Percentiles rank a stretch among this genome's conserved stretches.
These are phyloP conservation scores for Phlebopus sp. DNA, from an alignment of 1,284 basidiomycete species.

Conservation along the genomic window DNA sequence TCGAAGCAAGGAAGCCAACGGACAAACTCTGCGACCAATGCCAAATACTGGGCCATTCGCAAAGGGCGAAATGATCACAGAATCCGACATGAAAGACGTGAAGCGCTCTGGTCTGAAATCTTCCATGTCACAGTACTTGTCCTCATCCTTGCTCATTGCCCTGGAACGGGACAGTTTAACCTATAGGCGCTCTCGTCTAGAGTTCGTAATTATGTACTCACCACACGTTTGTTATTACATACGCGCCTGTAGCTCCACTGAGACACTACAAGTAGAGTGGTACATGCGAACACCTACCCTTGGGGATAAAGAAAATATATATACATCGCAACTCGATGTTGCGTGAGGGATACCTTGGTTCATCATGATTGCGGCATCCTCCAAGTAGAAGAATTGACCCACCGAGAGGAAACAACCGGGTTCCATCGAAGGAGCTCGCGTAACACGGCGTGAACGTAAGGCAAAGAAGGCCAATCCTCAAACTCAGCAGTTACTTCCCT, in stretches of 20 bases:
- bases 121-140: conserved; percentile 5
- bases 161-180: conserved; percentile 14
- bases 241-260: conserved; percentile 10
- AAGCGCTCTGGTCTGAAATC: conserved; percentile 11
- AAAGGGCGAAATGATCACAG: conserved; percentile 21
- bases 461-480: conserved; percentile 27
- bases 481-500: conserved; percentile 22
- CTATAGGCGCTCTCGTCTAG: not conserved
- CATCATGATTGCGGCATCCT: conserved; percentile 8
- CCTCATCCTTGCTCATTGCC: conserved; percentile 21
- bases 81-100: not conserved
- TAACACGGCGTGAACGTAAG: conserved; percentile 31
- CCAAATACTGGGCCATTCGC: conserved; percentile 36
- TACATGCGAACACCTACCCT: not conserved
- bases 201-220: conserved; percentile 8
- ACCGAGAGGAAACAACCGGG: conserved; percentile 25
- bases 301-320: conserved; percentile 21
- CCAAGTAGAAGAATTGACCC: conserved; percentile 18
- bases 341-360: conserved; percentile 16
- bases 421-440: conserved; percentile 35
- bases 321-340: conserved; percentile 21
- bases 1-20: conserved; percentile 11
- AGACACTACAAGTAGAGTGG: not conserved
- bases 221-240: conserved; percentile 21
- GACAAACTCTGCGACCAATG: conserved; percentile 31